A percentile compares a stretch with the other conserved stretches of the same genome.
phyloP scores from a whole-genome alignment of 805 yeast species.

The Zygotorulaspora chibaensis region DNA sequence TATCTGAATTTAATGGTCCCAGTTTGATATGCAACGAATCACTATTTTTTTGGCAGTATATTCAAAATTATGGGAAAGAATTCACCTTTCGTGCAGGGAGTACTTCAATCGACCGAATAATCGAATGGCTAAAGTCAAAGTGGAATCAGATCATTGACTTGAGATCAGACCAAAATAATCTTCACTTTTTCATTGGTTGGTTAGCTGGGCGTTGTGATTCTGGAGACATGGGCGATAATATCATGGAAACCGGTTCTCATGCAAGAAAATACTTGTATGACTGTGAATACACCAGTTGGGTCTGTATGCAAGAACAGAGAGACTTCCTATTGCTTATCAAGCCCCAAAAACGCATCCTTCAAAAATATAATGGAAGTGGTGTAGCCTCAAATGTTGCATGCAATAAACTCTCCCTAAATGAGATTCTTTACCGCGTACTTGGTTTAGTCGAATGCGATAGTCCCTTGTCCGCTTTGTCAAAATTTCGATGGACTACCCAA shows the following conservation, averaged over 20 bases:
- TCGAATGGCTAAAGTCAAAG: slow-evolving; percentile 50
- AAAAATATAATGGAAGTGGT: not conserved
- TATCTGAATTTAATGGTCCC: slow-evolving; percentile 63
- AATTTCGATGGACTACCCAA: slow-evolving; percentile 19
- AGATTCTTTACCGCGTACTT: slow-evolving; percentile 12
- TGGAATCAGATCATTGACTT: slow-evolving; percentile 36
- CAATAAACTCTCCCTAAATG: slow-evolving; percentile 4
- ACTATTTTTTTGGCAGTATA: slow-evolving; percentile 50
- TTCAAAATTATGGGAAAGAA: slow-evolving; percentile 37
- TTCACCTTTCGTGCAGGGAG: slow-evolving; percentile 32
- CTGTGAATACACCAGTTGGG: slow-evolving; percentile 8
- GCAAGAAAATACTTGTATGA: slow-evolving; percentile 3
- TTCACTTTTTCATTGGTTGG: slow-evolving; percentile 45
- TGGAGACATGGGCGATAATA: no score
- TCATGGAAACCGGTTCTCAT: slow-evolving; percentile 3
- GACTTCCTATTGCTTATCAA: slow-evolving; percentile 12
- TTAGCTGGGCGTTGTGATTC: slow-evolving; percentile 27
- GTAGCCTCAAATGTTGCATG: not conserved
- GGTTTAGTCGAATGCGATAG: slow-evolving; percentile 11
- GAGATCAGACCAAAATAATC: slow-evolving; percentile 12
- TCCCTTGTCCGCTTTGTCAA: not conserved
- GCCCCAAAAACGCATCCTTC: not conserved
- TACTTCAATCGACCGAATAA: slow-evolving; percentile 34
- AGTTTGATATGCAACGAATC: slow-evolving; percentile 42
- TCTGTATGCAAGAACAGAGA: slow-evolving; percentile 12